phyloP scores from a whole-genome alignment of 1,139 yeast species.

The Saccharomyces hybrid region DNA sequence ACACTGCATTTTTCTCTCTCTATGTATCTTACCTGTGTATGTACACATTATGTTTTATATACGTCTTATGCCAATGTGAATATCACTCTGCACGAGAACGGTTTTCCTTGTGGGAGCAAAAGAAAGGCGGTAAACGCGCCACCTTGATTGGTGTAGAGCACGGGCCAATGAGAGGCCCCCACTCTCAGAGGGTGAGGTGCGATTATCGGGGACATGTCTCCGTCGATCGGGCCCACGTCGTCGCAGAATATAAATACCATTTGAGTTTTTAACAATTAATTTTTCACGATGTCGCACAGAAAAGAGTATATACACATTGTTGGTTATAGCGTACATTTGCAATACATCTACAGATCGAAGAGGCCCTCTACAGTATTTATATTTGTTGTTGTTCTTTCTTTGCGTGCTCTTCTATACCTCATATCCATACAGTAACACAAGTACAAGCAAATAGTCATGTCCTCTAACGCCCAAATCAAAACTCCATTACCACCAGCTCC shows the following conservation, averaged over 20 bases:
- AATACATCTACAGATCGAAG: neutral
- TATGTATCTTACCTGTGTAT: neutral
- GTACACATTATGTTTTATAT: neutral
- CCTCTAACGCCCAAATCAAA: too few species aligned
- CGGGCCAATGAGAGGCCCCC: conserved; percentile 1
- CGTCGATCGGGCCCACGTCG: conserved; percentile 1
- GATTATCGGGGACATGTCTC: conserved; percentile 1
- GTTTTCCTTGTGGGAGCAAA: neutral
- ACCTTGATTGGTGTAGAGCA: neutral
- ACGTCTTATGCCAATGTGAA: neutral
- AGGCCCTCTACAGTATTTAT: neutral
- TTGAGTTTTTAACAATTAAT: neutral
- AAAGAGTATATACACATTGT: neutral
- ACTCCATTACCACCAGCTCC: too few species aligned
- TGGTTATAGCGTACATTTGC: neutral
- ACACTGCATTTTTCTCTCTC: too few species aligned
- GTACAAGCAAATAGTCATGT: too few species aligned
- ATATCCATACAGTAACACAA: too few species aligned
- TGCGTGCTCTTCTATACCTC: neutral
- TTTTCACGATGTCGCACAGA: neutral
- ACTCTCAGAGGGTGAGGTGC: conserved; percentile 1
- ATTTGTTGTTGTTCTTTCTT: neutral
- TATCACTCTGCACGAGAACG: neutral
- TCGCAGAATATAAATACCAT: neutral
- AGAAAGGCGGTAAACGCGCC: neutral